Evolutionary conservation across 345 rosid species (phyloP), one percentile per base, ranked within the genome.

Genomic region (Lepidium aucheri): DNA sequence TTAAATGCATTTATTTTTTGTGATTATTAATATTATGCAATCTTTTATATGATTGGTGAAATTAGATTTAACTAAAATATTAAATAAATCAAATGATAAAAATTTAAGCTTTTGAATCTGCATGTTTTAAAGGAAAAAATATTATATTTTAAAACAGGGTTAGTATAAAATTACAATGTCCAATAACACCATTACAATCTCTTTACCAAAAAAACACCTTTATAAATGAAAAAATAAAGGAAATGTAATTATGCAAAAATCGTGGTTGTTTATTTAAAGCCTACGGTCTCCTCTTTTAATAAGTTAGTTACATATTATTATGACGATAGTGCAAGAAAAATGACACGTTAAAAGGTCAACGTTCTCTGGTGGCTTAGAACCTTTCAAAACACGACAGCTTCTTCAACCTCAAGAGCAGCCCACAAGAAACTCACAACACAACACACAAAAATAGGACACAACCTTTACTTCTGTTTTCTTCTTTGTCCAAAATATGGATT

Each of bases 351-450:
- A 6, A 6, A 72, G 30, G 58, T 63, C 58, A 64, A 41, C 59
- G 7, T 40, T 41, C 60, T 49, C 58, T 22, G 70, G 65, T 53
- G 36, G 65, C 65, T 47, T 22, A 15, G 53, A 64, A 64, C 60
- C 9, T 72, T 72, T 65, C 70, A 72, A 70, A 56, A 28, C 13
- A 56, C 22, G 60, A 49, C 70, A 33, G 44, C 76, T 72, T 60
- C 74, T 69, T 72, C 47, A 49, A 72, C 59, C 9, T 22, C 59
- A 71, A 63, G 43, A 63, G 43, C 64, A 47, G 49, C 14, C 9
- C 17, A 7, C 13, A 13, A 71, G 7, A 16, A 53, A 8, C 14
- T 17, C 41, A 24, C 40, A 53, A 53, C 54, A 22, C 30, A 26
- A 26, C 22, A 26, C 30, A 26, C 30, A 26, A 4, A 26, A 4